Evolutionary conservation across 495 filamentous ascomycete species (phyloP).

Genomic region (Neurospora sp.): DNA sequence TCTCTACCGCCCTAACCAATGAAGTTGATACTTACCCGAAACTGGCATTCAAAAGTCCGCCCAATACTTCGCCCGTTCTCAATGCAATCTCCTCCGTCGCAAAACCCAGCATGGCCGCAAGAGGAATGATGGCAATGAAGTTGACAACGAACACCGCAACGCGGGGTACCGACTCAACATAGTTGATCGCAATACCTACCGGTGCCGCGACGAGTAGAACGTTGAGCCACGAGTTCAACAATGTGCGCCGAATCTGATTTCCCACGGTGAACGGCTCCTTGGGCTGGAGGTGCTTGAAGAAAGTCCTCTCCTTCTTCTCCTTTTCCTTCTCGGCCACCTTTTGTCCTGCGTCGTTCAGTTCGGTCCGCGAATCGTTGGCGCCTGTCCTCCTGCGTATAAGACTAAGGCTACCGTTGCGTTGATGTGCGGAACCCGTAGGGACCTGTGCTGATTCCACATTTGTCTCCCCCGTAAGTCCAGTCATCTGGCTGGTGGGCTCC

Average conservation of each 20-base stretch:
- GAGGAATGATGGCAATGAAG: conserved; percentile 80
- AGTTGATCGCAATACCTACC: conserved; percentile 64
- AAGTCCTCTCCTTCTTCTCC: conserved; percentile 26
- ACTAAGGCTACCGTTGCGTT: not conserved
- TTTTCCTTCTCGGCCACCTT: conserved; percentile 7
- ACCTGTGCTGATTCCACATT: not conserved
- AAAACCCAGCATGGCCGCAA: conserved; percentile 83
- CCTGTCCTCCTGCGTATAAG: not conserved
- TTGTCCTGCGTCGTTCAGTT: not conserved
- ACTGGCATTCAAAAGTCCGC: conserved; percentile 76
- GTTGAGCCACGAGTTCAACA: conserved; percentile 80
- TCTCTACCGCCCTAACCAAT: not conserved
- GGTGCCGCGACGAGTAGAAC: conserved; percentile 70
- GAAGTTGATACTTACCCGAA: conserved; percentile 54
- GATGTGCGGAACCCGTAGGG: not conserved
- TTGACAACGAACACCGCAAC: conserved; percentile 72
- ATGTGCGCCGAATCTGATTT: conserved; percentile 58
- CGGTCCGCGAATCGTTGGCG: not conserved
- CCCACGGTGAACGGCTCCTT: conserved; percentile 51
- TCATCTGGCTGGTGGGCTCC: conserved; percentile 3
- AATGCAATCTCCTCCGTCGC: conserved; percentile 84
- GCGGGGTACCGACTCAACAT: conserved; percentile 41
- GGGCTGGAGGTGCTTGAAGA: conserved; percentile 33
- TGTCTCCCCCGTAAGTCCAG: conserved; percentile 1
- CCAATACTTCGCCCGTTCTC: conserved; percentile 74